Evolutionary conservation across 352 stramenopile genomes (phyloP), one percentile per base, ranked within the genome.

Genomic region (Pythium vanterpoolii): DNA sequence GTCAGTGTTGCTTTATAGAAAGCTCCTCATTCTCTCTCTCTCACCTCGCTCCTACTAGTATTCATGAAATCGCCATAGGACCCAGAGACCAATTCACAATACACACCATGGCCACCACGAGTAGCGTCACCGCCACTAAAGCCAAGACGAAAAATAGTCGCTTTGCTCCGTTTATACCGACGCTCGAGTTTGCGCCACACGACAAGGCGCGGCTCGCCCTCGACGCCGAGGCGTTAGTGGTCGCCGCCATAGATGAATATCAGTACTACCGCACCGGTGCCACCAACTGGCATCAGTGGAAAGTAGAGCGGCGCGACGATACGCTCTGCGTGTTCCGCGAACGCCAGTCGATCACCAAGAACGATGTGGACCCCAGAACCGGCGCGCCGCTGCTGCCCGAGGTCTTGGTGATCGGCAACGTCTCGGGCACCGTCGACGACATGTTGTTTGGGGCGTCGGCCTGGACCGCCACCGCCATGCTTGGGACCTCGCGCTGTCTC

Each of bases 401-500:
- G 11, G 58, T 66, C 49, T 42, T 67, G 19, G 60, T 30, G 33
- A 57, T 62, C 53, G 75, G 75, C 46, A 79, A 69, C 6, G 65
- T 80, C 24, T 67, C 76, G 10, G 75, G 75, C 4, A 69, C 73
- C 8, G 43, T 85, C 18, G 66, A 85, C 30, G 75, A 85, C 55
- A 67, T 82, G 56, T 72, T 85, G 72, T 77, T 74, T 44, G 73
- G 75, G 18, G 65, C 57, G 1, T 53, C 67, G 26, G 70, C 71
- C 9, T 65, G 66, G 23, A 59, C 71, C 3, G 55, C 46, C 1
- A 40, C 64, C n/a, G 59, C 49, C 5, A 72, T 71, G 46, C 59
- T 76, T 13, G 66, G 76, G 21, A 66, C 64, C 28, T 70, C 71
- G 2, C 56, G 50, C 1, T 76, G 73, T 44, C 67, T 60, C 24